Evolutionary conservation across 352 stramenopile genomes (phyloP).

Genomic region (Thalassiosira delicatula): DNA sequence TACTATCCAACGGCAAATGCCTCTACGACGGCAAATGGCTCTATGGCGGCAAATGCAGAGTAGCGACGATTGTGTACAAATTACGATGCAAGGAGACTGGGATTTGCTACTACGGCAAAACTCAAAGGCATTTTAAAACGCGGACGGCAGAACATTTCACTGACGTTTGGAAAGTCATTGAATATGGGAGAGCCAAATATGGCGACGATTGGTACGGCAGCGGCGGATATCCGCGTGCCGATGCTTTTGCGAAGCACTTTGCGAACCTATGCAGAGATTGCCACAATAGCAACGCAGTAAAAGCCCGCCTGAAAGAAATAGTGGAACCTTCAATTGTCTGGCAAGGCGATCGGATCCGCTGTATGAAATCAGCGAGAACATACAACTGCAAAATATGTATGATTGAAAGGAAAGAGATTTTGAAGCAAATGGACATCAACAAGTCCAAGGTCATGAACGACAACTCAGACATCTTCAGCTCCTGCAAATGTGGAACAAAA

Average conservation of each 20-base stretch:
- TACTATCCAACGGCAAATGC: background rate
- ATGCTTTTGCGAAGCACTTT: conserved; percentile 12
- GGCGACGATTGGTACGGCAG: background rate
- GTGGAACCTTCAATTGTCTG: background rate
- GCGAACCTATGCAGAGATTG: background rate
- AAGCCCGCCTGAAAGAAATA: background rate
- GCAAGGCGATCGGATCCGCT: background rate
- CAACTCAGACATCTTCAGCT: conserved; percentile 11
- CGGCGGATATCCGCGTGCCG: background rate
- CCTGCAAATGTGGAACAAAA: conserved; percentile 3
- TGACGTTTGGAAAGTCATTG: conserved; percentile 13
- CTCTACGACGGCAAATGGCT: background rate
- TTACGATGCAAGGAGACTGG: background rate
- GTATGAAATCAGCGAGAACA: background rate
- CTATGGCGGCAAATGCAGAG: background rate
- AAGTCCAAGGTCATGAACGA: background rate
- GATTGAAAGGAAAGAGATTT: background rate
- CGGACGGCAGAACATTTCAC: background rate
- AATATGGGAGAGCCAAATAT: background rate
- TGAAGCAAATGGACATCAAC: background rate
- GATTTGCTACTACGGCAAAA: conserved; percentile 8
- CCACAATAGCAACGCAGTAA: background rate
- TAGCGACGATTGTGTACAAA: conserved; percentile 3
- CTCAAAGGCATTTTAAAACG: conserved; percentile 6
- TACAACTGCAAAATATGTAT: background rate